Conservation (phyloP, 306 rosid genomes). For the Rosa rugosa region DNA sequence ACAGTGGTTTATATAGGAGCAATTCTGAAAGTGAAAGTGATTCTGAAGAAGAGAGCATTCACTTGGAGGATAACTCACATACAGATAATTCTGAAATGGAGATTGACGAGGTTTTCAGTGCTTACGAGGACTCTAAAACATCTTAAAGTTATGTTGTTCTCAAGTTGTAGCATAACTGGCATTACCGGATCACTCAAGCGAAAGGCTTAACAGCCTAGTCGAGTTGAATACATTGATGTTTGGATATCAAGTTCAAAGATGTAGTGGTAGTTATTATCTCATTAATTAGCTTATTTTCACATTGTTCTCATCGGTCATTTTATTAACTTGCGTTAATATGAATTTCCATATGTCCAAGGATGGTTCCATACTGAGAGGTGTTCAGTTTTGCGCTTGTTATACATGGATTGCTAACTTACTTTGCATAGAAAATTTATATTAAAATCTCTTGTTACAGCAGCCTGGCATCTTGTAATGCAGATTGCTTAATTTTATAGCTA, state of each 20-base stretch:
- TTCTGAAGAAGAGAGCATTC: slow-evolving; percentile 44
- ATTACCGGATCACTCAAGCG: not conserved
- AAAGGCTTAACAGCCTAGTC: not conserved
- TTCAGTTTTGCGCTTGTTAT: not conserved
- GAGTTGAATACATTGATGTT: not conserved
- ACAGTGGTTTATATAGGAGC: slow-evolving; percentile 26
- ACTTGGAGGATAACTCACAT: slow-evolving; percentile 32
- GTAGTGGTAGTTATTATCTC: not conserved
- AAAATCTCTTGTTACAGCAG: not conserved
- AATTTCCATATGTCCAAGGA: not conserved
- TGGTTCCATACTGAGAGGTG: not conserved
- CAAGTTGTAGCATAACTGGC: not conserved
- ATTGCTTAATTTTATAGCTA: not conserved
- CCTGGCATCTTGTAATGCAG: not conserved
- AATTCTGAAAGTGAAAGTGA: slow-evolving; percentile 52
- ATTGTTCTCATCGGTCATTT: not conserved
- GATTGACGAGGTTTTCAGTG: slow-evolving; percentile 44
- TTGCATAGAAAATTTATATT: not conserved
- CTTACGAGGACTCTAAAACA: slow-evolving; percentile 29
- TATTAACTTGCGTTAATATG: not conserved
- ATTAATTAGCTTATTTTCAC: not conserved
- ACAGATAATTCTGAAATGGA: slow-evolving; percentile 55
- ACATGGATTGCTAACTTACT: not conserved
- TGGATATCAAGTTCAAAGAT: not conserved
- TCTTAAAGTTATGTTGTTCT: not conserved